Evolutionary conservation across 441 rosid genomes (phyloP).

Genomic region (Viola pubescens): DNA sequence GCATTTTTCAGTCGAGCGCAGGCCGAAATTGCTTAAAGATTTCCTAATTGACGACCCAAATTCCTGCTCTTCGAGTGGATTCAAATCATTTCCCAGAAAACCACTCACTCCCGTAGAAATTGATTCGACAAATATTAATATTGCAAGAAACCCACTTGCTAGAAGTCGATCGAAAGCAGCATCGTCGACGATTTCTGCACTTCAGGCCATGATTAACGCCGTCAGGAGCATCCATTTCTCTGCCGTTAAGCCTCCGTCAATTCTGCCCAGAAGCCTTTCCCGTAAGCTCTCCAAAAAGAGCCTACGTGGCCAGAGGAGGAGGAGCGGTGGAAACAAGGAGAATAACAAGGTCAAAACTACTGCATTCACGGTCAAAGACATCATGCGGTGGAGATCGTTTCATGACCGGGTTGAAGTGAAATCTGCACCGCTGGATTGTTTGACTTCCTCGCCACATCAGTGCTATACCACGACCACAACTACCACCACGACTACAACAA

Average conservation of each 20-base stretch:
- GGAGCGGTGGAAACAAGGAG: constrained; percentile 3
- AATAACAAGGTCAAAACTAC: constrained; percentile 8
- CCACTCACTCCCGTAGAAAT: constrained; percentile 12
- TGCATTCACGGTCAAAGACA: constrained; percentile 57
- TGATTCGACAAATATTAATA: neutral
- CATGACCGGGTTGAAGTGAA: constrained; percentile 43
- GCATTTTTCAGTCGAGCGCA: constrained; percentile 23
- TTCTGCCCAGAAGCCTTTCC: constrained; percentile 46
- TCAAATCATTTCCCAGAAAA: constrained; percentile 32
- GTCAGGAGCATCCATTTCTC: constrained; percentile 34
- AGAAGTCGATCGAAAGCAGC: constrained; percentile 31
- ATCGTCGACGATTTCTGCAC: constrained; percentile 26
- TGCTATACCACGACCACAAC: constrained; percentile 23
- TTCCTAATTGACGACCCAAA: constrained; percentile 50
- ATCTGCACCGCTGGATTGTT: constrained; percentile 20
- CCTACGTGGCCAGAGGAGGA: neutral
- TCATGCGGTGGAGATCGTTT: constrained; percentile 77
- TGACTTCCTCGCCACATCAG: constrained; percentile 23
- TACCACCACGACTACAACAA: constrained; percentile 30
- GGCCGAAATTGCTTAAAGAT: constrained; percentile 68
- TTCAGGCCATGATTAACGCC: constrained; percentile 38
- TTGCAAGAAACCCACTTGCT: constrained; percentile 15
- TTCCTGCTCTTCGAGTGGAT: constrained; percentile 39
- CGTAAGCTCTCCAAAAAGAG: constrained; percentile 29
- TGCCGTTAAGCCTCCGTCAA: constrained; percentile 26